These are phyloP conservation scores for Dendrobium officinale DNA, from an alignment of 106 monocot genomes.

Conservation along the genomic window DNA sequence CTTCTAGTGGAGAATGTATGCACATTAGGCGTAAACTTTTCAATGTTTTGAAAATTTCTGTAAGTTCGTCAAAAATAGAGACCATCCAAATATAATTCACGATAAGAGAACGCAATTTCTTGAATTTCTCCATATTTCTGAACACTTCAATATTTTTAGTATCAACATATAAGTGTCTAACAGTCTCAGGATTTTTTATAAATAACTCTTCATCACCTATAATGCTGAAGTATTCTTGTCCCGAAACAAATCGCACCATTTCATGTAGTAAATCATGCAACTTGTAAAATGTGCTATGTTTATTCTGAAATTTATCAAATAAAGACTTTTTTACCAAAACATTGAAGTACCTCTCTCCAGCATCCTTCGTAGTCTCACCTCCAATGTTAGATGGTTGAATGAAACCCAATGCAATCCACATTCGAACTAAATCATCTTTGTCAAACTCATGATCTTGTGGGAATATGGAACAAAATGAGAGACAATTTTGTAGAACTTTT, in stretches of 20 bases:
- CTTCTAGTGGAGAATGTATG: not conserved
- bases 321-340: slow-evolving; percentile 18
- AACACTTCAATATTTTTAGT: not conserved
- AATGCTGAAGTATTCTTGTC: slow-evolving; percentile 17
- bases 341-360: slow-evolving; percentile 8
- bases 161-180: slow-evolving; percentile 18
- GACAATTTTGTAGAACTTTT: too few relatives aligned
- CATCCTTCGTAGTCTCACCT: too few relatives aligned
- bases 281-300: not conserved
- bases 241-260: slow-evolving; percentile 5
- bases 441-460: too few relatives aligned
- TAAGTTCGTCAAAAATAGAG: not conserved
- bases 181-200: not conserved
- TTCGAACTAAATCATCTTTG: too few relatives aligned
- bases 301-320: not conserved
- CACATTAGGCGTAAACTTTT: not conserved
- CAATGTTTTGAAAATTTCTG: not conserved
- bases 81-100: not conserved
- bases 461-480: too few relatives aligned
- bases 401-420: too few relatives aligned
- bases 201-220: not conserved
- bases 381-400: too few relatives aligned
- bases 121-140: not conserved
- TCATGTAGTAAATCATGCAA: slow-evolving; percentile 29
- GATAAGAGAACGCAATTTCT: slow-evolving; percentile 15